A percentile compares a stretch with the other conserved stretches of the same genome.
These are phyloP conservation scores for Yamadazyma membranifaciens DNA, from an alignment of 1,139 yeast genomes.

Conservation along the genomic window DNA sequence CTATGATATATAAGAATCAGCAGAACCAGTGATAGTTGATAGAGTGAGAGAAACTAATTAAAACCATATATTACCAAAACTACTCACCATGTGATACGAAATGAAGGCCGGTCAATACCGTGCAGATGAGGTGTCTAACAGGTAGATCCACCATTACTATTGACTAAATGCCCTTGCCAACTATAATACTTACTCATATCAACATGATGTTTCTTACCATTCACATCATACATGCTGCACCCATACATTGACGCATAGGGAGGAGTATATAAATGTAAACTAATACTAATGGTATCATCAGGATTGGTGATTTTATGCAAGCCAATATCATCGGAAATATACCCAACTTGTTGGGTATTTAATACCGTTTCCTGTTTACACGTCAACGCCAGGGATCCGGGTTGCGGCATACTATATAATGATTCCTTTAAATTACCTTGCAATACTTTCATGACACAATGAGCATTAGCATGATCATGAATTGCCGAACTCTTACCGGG, in stretches of 20 bases:
- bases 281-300: slow-evolving; percentile 50
- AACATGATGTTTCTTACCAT: slow-evolving; percentile 50
- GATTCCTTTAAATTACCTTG: slow-evolving; percentile 61
- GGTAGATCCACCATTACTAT: slow-evolving; percentile 27
- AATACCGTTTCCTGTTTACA: slow-evolving; percentile 33
- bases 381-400: slow-evolving; percentile 17
- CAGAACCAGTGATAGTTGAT: too few species aligned
- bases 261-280: slow-evolving; percentile 74
- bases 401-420: slow-evolving; percentile 52
- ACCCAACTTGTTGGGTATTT: slow-evolving; percentile 53
- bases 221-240: slow-evolving; percentile 58
- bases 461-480: slow-evolving; percentile 79
- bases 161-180: slow-evolving; percentile 53
- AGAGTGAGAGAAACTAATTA: not conserved
- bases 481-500: slow-evolving; percentile 67
- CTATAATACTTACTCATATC: slow-evolving; percentile 62
- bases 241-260: slow-evolving; percentile 74
- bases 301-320: slow-evolving; percentile 65
- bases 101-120: too few species aligned
- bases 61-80: not conserved
- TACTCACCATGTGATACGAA: not conserved
- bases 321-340: slow-evolving; percentile 67
- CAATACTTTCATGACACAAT: slow-evolving; percentile 64
- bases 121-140: slow-evolving; percentile 27
- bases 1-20: too few species aligned